These are phyloP conservation scores for Spatholobus suberectus DNA, from an alignment of 306 rosid species.

Conservation along the genomic window DNA sequence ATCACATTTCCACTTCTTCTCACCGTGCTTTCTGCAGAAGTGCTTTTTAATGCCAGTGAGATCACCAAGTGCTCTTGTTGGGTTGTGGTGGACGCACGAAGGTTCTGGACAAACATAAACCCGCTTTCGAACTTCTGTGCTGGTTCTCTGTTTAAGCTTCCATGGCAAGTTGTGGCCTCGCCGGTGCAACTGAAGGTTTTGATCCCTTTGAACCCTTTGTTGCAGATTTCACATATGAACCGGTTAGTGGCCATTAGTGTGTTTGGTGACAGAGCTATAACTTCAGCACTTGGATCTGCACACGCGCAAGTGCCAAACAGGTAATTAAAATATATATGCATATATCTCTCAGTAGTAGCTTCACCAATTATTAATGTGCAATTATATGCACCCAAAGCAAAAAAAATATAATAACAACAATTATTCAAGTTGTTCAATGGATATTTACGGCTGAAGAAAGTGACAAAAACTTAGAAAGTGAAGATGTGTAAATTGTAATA, in stretches of 20 bases:
- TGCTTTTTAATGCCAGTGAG: slow-evolving; percentile 93
- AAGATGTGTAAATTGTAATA: not conserved
- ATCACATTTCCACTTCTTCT: slow-evolving; percentile 93
- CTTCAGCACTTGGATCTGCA: slow-evolving; percentile 85
- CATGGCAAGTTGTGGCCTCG: slow-evolving; percentile 95
- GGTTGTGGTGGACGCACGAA: slow-evolving; percentile 82
- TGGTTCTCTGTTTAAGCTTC: slow-evolving; percentile 76
- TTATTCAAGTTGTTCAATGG: too few species aligned
- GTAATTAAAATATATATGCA: not conserved
- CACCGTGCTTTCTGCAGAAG: slow-evolving; percentile 85
- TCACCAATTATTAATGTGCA: not conserved
- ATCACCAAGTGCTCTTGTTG: slow-evolving; percentile 83
- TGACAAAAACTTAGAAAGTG: slow-evolving; percentile 11
- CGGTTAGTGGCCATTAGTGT: slow-evolving; percentile 81
- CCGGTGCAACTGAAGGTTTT: slow-evolving; percentile 83
- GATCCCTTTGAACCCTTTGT: slow-evolving; percentile 91
- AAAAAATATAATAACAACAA: not conserved
- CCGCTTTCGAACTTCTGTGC: slow-evolving; percentile 55
- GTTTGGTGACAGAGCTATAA: slow-evolving; percentile 74
- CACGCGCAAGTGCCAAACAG: not conserved
- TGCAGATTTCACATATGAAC: slow-evolving; percentile 86
- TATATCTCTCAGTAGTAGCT: too few species aligned
- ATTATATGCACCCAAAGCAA: slow-evolving; percentile 3
- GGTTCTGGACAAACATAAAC: slow-evolving; percentile 88
- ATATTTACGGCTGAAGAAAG: slow-evolving; percentile 18